Evolutionary conservation across 768 basidiomycete genomes (phyloP), one percentile per base, ranked within the genome.

Genomic region (Russula abietina): DNA sequence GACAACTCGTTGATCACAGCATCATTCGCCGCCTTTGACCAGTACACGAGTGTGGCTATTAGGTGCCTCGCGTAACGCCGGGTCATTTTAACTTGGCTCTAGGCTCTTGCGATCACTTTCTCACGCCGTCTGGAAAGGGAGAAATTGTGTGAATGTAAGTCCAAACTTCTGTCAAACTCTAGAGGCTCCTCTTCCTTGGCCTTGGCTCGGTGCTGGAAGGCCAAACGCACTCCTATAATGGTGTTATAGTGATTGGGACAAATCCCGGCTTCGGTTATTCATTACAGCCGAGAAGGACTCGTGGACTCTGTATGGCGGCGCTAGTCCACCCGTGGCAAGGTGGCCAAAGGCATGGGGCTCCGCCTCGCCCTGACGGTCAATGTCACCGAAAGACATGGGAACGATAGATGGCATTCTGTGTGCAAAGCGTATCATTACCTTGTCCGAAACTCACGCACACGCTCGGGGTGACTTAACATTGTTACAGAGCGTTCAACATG

Each of bases 111-210:
- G 54, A 26, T 39, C 26, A 14, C 12, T 2, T 59, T 59, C 60
- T 50, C 60, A 61, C 60, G 39, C 55, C 30, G 48, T 30, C 60
- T 17, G n/a, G 12, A 53, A 55, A 36, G 60, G 52, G 48, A 32
- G n/a, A 17, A 55, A 38, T 61, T 56, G 17, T 6, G 17, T 38
- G 6, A 46, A 9, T 55, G 17, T 57, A 57, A 57, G 48, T 57
- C 28, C 39, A 5, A 28, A 43, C 14, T 38, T 46, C 32, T 36
- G 48, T 60, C 28, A 4, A 22, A 22, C 41, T 10, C 22, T 10
- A 16, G 1, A 51, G 26, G n/a, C 16, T 8, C 45, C 45, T 51
- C 30, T 33, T 33, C 22, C 24, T n/a, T 30, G 39, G 45, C 19
- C 12, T 19, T 49, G 45, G 52, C 10, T 17, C 46, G 24, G 51